Evolutionary conservation across 352 stramenopile species (phyloP), one percentile per base, ranked within the genome.

Genomic region (Thraustochytrium striatum): DNA sequence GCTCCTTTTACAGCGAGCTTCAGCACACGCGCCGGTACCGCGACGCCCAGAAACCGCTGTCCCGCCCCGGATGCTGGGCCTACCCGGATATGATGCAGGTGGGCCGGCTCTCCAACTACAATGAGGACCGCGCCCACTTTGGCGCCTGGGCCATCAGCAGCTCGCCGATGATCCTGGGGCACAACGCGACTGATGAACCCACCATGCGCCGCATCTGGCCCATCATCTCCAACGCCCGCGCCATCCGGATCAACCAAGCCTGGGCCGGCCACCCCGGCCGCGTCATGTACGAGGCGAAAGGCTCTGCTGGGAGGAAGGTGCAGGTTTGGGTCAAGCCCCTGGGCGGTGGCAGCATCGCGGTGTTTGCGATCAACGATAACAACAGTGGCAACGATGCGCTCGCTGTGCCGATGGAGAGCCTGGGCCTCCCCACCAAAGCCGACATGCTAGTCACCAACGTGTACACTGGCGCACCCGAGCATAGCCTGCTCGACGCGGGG

Each of bases 31-130:
- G 13, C 8, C 16, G 25, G 3, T 81, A 61, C 33, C n/a, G 2
- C 25, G 33, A 44, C 32, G 11, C 35, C 13, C 19, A 25, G 2
- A 13, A 68, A 19, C 50, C 69, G 41, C 44, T 84, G 2, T 82
- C 61, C 11, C 59, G 73, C 19, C 84, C 85, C 13, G 85, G 85
- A 8, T 87, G 84, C 69, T 88, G 83, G 83, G 82, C 82, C 1
- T 87, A 84, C 62, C 65, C 81, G 57, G 82, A 86, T 43, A 85
- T 85, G 81, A 25, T 84, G 19, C 57, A 85, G 69, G 81, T 85
- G 1, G 82, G 82, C 16, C 36, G 62, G 9, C 44, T 41, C 1
- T 13, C 69, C 36, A 55, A 30, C 39, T 30, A 36, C 36, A 25
- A 32, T 5, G 82, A 85, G 69, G 47, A 11, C 7, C 65, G 81